Evolutionary conservation across 805 yeast species (phyloP).

Genomic region (Maudiozyma barnettii): DNA sequence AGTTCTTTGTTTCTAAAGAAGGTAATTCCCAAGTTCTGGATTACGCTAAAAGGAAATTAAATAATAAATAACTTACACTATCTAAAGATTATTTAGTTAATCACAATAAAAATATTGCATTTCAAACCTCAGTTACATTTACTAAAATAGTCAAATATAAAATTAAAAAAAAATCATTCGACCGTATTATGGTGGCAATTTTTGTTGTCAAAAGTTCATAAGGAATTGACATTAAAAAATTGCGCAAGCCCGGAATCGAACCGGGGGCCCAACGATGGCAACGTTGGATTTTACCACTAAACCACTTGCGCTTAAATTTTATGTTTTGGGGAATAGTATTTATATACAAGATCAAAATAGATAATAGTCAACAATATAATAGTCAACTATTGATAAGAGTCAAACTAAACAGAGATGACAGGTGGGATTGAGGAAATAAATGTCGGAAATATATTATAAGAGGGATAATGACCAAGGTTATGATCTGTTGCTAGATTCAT

Average conservation of each 20-base stretch:
- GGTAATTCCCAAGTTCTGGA: conserved; percentile 89
- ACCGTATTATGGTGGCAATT: too few relatives aligned
- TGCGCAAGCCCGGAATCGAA: conserved; percentile 9
- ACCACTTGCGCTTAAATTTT: conserved; percentile 5
- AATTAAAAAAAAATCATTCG: neutral
- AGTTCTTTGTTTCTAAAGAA: conserved; percentile 79
- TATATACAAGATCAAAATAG: too few relatives aligned
- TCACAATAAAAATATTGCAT: neutral
- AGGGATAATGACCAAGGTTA: too few relatives aligned
- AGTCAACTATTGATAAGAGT: too few relatives aligned
- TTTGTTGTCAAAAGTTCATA: neutral
- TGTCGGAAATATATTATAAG: too few relatives aligned
- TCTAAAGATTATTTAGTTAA: neutral
- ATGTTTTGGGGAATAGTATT: too few relatives aligned
- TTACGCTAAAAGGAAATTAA: conserved; percentile 54
- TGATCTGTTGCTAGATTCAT: too few relatives aligned
- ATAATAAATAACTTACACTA: conserved; percentile 4
- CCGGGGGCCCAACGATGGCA: conserved; percentile 9
- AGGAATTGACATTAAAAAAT: neutral
- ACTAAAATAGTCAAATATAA: neutral
- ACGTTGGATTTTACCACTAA: conserved; percentile 8
- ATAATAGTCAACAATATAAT: too few relatives aligned
- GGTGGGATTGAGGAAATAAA: too few relatives aligned
- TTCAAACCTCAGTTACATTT: neutral
- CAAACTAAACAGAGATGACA: too few relatives aligned